Evolutionary conservation across 768 basidiomycete species (phyloP).

Genomic region (Tricholoma flavovirens): DNA sequence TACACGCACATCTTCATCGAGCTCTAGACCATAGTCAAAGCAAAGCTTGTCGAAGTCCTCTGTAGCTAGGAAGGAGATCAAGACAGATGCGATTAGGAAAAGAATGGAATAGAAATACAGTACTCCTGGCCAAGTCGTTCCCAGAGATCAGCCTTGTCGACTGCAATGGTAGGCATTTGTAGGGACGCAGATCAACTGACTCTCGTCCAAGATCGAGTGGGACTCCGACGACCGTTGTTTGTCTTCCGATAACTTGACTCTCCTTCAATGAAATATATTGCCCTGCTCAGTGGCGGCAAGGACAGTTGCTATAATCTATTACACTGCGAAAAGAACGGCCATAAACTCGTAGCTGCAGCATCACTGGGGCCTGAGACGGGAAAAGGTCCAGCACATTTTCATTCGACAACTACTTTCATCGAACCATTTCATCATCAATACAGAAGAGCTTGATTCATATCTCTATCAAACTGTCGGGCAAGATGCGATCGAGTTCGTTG

Average conservation of each 20-base stretch:
- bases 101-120: slow-evolving; percentile 41
- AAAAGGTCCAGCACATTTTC: slow-evolving; percentile 56
- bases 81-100: slow-evolving; percentile 11
- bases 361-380: slow-evolving; percentile 80
- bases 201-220: slow-evolving; percentile 19
- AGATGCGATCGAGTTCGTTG: slow-evolving; percentile 84
- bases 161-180: slow-evolving; percentile 95
- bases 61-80: slow-evolving; percentile 50
- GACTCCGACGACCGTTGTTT: slow-evolving; percentile 17
- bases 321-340: slow-evolving; percentile 82
- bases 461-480: slow-evolving; percentile 99
- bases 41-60: slow-evolving; percentile 93
- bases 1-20: slow-evolving; percentile 88
- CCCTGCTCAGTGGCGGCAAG: slow-evolving; percentile 93
- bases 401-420: slow-evolving; percentile 16
- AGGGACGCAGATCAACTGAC: slow-evolving; percentile 5
- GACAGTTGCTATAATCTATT: slow-evolving; percentile 95
- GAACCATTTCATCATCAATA: slow-evolving; percentile 15
- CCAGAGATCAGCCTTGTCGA: slow-evolving; percentile 95
- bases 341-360: slow-evolving; percentile 83
- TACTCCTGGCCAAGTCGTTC: slow-evolving; percentile 77
- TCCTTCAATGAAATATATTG: slow-evolving; percentile 79
- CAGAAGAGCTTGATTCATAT: slow-evolving; percentile 98
- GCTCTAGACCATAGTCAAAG: slow-evolving; percentile 96
- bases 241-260: slow-evolving; percentile 2